phyloP scores from a whole-genome alignment of 768 basidiomycete genomes.

The Pleurotus eryngii region DNA sequence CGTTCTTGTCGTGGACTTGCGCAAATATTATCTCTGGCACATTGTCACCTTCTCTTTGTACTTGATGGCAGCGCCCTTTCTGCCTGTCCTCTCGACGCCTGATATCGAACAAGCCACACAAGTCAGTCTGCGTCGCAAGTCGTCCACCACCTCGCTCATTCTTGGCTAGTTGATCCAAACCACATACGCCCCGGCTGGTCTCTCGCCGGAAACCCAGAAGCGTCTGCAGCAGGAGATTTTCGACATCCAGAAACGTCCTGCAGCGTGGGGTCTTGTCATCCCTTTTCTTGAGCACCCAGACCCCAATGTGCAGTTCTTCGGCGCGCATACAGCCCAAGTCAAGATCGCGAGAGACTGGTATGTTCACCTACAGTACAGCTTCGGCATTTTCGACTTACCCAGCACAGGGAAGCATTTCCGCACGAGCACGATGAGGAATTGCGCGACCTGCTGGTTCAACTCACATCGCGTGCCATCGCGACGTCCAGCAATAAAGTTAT shows the following conservation, averaged over 20 bases:
- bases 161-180: constrained; percentile 61
- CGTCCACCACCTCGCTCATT: constrained; percentile 12
- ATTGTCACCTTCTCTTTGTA: no score
- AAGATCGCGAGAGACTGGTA: constrained; percentile 94
- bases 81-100: constrained; percentile 47
- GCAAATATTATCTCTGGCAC: no score
- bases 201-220: constrained; percentile 56
- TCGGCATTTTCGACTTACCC: constrained; percentile 3
- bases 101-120: constrained; percentile 59
- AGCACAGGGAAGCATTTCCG: constrained; percentile 71
- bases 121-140: constrained; percentile 38
- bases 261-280: constrained; percentile 82
- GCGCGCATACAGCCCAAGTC: constrained; percentile 89
- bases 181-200: constrained; percentile 54
- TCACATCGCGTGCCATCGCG: constrained; percentile 64
- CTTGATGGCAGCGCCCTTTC: constrained; percentile 29
- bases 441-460: constrained; percentile 63
- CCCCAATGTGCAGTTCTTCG: constrained; percentile 89
- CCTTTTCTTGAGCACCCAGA: constrained; percentile 72
- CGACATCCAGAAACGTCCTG: constrained; percentile 70
- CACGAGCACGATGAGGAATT: constrained; percentile 53
- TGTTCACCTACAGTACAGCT: constrained; percentile 15
- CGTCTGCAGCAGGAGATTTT: constrained; percentile 70
- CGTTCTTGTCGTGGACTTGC: no score
- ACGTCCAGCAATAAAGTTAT: constrained; percentile 65